Evolutionary conservation across 768 basidiomycete species (phyloP), one percentile per base, ranked within the genome.

Genomic region (Pulveroboletus sp.): DNA sequence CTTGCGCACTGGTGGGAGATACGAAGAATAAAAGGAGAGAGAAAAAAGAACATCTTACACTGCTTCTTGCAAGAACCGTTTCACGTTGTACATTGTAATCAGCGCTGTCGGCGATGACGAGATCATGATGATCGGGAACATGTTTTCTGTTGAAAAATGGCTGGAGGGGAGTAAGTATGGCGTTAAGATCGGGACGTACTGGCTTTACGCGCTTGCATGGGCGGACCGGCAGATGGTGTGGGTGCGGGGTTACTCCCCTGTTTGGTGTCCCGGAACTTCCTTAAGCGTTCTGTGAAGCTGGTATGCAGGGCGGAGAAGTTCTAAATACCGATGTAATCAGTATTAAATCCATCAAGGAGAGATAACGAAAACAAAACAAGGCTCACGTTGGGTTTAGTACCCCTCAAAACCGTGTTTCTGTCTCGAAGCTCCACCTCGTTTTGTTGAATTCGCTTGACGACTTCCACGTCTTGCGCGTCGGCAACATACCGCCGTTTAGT

Each of bases 21-120:
- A 27, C 5, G 7, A 8, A 32, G 11, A 17, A 26, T 26, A 26
- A 17, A 2, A 18, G 5, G 1, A 2, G 15, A 10, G 7, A n/a
- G 11, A 7, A 8, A 17, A 11, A 6, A 18, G 14, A 24, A 28
- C 9, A 3, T 68, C 83, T 51, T 68, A 91, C 86, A 79, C 71
- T 0, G 91, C 81, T 61, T 97, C 92, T 71, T 97, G 92, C 14
- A 99, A 71, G 71, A 98, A 96, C 30, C 80, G 81, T 67, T 89
- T 90, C 49, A 98, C 92, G 62, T 99, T 99, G 79, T 93, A 85
- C 92, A 99, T 96, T 6, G 93, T 96, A 64, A 99, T 85, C 48
- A 99, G 80, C 3, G 93, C 85, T 2, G 95, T 97, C 0, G 93
- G 93, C 15, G 14, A 93, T 0, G 93, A 95, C 0, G 94, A 95